These are phyloP conservation scores for Exsudoporus frostii DNA, from an alignment of 768 basidiomycete species.

Conservation along the genomic window DNA sequence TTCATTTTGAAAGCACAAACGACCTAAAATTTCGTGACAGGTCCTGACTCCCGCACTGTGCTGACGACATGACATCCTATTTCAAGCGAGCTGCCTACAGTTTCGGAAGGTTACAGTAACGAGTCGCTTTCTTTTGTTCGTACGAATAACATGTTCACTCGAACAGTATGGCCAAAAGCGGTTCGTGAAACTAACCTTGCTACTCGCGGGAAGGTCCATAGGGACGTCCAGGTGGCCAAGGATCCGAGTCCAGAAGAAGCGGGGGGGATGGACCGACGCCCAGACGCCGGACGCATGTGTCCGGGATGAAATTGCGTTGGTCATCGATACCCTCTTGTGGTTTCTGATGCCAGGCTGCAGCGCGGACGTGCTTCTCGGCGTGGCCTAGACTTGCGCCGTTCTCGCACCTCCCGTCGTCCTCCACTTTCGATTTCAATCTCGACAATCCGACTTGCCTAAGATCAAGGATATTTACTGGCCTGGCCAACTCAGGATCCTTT, in stretches of 20 bases:
- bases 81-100: not conserved
- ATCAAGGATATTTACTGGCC: not conserved
- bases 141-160: not conserved
- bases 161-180: not conserved
- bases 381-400: not conserved
- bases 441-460: not conserved
- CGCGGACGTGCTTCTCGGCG: not conserved
- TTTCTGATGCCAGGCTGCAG: not conserved
- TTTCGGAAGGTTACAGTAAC: not conserved
- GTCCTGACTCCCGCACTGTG: not conserved
- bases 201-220: not conserved
- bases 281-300: not conserved
- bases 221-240: not conserved
- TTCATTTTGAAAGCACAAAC: slow-evolving; percentile 6
- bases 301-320: not conserved
- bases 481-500: no score
- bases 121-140: not conserved
- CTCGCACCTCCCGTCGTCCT: not conserved
- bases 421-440: no score
- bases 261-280: not conserved
- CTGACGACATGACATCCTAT: not conserved
- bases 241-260: not conserved
- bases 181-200: not conserved
- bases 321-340: not conserved
- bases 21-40: not conserved